Base-by-base conservation (phyloP, 345 rosid species). In the Combretum micranthum region DNA sequence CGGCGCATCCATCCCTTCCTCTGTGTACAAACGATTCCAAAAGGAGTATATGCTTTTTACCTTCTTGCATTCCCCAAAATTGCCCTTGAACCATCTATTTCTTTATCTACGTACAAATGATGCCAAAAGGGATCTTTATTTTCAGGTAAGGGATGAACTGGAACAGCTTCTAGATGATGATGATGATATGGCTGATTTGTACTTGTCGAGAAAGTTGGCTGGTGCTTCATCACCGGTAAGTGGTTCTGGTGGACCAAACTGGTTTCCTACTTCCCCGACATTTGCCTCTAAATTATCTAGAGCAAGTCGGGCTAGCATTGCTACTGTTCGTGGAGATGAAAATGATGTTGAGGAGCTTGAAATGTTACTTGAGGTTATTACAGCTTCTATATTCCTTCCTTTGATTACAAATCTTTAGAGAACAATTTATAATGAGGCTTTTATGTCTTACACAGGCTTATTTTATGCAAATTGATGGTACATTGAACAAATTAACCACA, bases 271-370 rank as follows among this genome's bases (percentile, higher is more conserved):
- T 50, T 87, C 99, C 49, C 99, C 99, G 10, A 82, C 92, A 12
- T 77, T 85, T 52, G 97, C 96, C 66, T 93, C 96, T 20, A 88
- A 86, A 75, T 85, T 93, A 68, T 89, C 99, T 12, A 77, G 90
- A 68, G 99, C 97, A 55, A 87, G 99, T 66, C 80, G 88, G 75
- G 96, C 80, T 15, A 87, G 97, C 71, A 43, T 87, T 67, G 83
- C 77, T 45, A 93, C 99, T 14, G 69, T 71, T 59, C 99, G 75
- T 55, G 96, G 86, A 17, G 97, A 93, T 19, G 97, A 93, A 74
- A 82, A 89, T 71, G 97, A 93, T 69, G 99, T 93, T 52, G 97
- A 93, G 76, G 99, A 85, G 80, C 94, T 93, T 71, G 99, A 93
- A 78, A 93, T 93, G 99, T 76, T 93, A 56, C 82, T 93, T 19